A percentile compares a stretch with the other conserved stretches of the same genome.
These are phyloP conservation scores for Gracilaria gracilis DNA, from an alignment of 23 red algal genomes.

Conservation along the genomic window DNA sequence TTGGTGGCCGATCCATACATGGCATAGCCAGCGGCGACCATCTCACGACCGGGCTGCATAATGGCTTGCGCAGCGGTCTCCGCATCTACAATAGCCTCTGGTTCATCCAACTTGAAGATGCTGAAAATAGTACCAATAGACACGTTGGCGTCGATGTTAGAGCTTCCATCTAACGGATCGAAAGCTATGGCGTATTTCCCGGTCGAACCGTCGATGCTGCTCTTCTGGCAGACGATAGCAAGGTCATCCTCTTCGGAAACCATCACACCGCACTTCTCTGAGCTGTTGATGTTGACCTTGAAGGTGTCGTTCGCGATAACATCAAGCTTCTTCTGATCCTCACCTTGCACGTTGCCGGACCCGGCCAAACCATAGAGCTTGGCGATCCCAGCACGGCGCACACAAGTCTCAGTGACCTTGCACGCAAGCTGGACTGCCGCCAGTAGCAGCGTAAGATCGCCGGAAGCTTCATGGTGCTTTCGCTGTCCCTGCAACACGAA, in stretches of 20 bases:
- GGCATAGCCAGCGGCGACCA: constrained; percentile 97
- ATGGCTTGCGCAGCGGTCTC: constrained; percentile 78
- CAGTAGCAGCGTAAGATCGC: constrained; percentile 92
- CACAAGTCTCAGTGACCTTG: constrained; percentile 95
- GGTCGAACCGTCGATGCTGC: constrained; percentile 66
- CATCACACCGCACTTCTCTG: constrained; percentile 87
- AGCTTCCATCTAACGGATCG: constrained; percentile 96
- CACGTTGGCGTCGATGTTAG: constrained; percentile 99
- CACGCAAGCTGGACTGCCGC: constrained; percentile 94
- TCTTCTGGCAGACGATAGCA: constrained; percentile 83
- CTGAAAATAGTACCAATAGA: constrained; percentile 99
- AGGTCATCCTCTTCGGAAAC: constrained; percentile 98
- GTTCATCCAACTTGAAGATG: constrained; percentile 89
- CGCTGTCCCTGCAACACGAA: constrained; percentile 95
- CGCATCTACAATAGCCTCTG: constrained; percentile 69
- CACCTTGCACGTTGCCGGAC: constrained; percentile 94
- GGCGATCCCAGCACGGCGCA: constrained; percentile 95
- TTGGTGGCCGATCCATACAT: constrained; percentile 98
- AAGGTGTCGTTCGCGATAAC: constrained; percentile 98
- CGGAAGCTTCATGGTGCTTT: constrained; percentile 77
- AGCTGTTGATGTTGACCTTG: constrained; percentile 92
- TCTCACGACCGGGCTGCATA: constrained; percentile 80
- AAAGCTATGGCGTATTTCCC: constrained; percentile 98
- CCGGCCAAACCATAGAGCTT: constrained; percentile 94
- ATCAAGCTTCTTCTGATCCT: constrained; percentile 99